A percentile compares a stretch with the other conserved stretches of the same genome.
phyloP scores from a whole-genome alignment of 352 stramenopile species.

The Globisporangium lucens region DNA sequence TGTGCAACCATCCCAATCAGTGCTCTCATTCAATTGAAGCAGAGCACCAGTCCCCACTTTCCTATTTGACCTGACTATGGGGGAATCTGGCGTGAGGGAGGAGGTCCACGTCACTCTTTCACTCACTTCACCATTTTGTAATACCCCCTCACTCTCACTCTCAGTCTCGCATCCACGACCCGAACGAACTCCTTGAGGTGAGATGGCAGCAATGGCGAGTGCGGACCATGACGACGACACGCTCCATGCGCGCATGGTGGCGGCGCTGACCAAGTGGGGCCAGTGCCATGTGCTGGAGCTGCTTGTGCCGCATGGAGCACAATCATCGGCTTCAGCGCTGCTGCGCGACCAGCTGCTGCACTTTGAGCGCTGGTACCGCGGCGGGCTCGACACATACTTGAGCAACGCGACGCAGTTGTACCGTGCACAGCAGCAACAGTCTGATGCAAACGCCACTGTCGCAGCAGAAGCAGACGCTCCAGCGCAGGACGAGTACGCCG shows the following conservation, averaged over 20 bases:
- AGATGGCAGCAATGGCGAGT: not conserved
- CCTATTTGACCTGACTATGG: not conserved
- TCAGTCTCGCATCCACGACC: not conserved
- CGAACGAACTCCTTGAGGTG: not conserved
- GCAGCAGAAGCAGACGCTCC: not conserved
- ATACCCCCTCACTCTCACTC: not conserved
- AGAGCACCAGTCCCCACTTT: not conserved
- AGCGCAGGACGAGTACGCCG: slow-evolving; percentile 22
- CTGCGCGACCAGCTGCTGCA: slow-evolving; percentile 48
- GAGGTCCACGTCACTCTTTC: not conserved
- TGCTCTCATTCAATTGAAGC: not conserved
- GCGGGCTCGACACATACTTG: slow-evolving; percentile 56
- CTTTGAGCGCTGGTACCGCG: slow-evolving; percentile 67
- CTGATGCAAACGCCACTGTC: not conserved
- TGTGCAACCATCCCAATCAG: not conserved
- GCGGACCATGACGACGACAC: not conserved
- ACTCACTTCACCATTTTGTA: not conserved
- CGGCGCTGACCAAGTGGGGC: slow-evolving; percentile 32
- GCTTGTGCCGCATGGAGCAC: slow-evolving; percentile 12
- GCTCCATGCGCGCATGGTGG: slow-evolving; percentile 21
- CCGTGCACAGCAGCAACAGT: slow-evolving; percentile 16
- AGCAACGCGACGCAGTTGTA: slow-evolving; percentile 46
- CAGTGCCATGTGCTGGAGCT: slow-evolving; percentile 42
- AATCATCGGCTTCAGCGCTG: slow-evolving; percentile 3
- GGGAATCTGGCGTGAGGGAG: not conserved